Base-by-base conservation (phyloP, 768 basidiomycete species). In the Mycena belliarum region DNA sequence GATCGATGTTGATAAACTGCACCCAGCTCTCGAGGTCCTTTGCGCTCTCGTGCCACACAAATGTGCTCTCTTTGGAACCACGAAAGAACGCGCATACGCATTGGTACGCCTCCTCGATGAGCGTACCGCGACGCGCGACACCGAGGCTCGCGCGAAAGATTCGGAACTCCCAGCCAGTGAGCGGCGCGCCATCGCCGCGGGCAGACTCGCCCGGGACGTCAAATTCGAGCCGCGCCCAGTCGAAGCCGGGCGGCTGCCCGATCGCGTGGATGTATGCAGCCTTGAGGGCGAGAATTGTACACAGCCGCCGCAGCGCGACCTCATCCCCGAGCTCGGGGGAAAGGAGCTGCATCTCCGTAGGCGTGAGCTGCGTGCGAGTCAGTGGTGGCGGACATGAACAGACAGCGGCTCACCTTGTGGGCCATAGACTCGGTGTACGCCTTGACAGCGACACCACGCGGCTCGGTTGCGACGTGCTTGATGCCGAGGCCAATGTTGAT, bases 141-240 rank as follows among this genome's bases (percentile, higher is more conserved):
- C 88, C 89, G 16, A 92, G 79, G 53, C 83, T 82, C 16, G 88
- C 83, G 53, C 81, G 81, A 80, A 89, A 94, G 38, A 93, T 75
- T 7, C 91, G 82, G 72, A 94, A 93, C 69, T 94, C 91, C 91
- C 92, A 94, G 0, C 92, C 92, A 79, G 76, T 0, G 93, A 75
- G 1, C 82, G 80, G 42, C 83, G 80, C 5, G 29, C 84, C 83
- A 69, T 93, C 92, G 1, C 87, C 88, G 2, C 73, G 78, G 6
- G 86, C 88, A 2, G 72, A 78, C 58, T 82, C 75, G 33, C 80
- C 79, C 12, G 63, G 86, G 50, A 93, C 81, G 70, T 92, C 83
- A 76, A 91, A 91, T 63, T 93, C 89, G 60, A 94, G 84, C 6
- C 91, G 85, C 6, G 85, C 84, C 73, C 79, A 89, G 74, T 93